phyloP scores from a whole-genome alignment of 163 green algal genomes.

The Chlamydomonas reinhardtii region DNA sequence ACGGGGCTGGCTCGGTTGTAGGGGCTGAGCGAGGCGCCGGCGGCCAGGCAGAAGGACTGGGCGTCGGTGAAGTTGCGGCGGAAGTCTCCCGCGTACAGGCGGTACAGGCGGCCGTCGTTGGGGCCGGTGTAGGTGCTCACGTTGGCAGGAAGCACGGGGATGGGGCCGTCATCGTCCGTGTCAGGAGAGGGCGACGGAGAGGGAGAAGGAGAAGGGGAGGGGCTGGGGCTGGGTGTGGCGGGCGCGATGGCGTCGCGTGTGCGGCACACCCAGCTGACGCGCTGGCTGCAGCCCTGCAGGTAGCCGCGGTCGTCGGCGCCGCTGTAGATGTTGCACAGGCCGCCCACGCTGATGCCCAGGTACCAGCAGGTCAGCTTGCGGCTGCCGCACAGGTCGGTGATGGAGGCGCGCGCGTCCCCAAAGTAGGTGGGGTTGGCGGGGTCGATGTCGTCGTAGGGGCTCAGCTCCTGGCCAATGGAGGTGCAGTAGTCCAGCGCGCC shows the following conservation, averaged over 20 bases:
- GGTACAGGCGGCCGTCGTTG: neutral
- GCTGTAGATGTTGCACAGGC: neutral
- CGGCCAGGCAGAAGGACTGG: neutral
- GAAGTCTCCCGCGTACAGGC: neutral
- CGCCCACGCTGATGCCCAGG: neutral
- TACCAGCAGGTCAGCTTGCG: neutral
- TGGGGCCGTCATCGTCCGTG: too few species aligned
- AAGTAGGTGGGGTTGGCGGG: neutral
- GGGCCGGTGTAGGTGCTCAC: neutral
- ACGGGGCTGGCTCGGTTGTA: neutral
- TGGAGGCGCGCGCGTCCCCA: neutral
- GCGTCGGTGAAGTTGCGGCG: neutral
- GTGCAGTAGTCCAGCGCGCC: neutral
- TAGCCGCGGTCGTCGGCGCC: neutral
- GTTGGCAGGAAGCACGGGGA: neutral
- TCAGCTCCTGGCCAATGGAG: neutral
- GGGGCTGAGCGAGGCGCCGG: neutral
- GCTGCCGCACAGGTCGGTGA: neutral
- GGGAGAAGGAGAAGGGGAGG: too few species aligned
- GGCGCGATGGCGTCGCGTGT: neutral
- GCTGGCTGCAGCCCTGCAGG: neutral
- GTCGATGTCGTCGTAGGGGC: neutral
- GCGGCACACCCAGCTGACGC: neutral
- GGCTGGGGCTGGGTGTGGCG: too few species aligned
- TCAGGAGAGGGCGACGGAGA: neutral